Conservation (phyloP, 2,329 filamentous ascomycete genomes). For the Nothomitra cinnamomea region DNA sequence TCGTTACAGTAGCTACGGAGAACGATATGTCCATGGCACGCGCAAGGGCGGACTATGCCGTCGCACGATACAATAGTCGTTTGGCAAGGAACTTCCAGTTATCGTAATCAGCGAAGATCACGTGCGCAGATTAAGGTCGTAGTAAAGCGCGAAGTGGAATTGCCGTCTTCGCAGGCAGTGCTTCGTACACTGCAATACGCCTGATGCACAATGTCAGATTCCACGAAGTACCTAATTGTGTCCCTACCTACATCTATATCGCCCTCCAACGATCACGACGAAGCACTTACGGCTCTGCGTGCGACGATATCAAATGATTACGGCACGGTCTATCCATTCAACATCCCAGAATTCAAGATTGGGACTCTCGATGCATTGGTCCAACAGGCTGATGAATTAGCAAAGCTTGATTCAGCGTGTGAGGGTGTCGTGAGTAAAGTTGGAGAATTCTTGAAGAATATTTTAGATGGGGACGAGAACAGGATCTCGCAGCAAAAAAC, state of each 20-base stretch:
- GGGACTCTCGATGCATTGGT: slow-evolving; percentile 89
- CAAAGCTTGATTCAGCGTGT: slow-evolving; percentile 69
- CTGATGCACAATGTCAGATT: slow-evolving; percentile 5
- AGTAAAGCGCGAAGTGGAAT: no score
- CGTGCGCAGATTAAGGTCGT: no score
- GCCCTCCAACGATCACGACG: slow-evolving; percentile 61
- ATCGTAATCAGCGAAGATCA: no score
- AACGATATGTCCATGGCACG: no score
- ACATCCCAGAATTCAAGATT: slow-evolving; percentile 91
- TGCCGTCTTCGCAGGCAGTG: not conserved
- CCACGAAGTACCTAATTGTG: slow-evolving; percentile 60
- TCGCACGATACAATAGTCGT: no score
- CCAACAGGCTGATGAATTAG: slow-evolving; percentile 86
- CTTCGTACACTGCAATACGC: not conserved
- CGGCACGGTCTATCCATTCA: slow-evolving; percentile 59
- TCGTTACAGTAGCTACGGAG: no score
- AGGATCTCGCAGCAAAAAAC: slow-evolving; percentile 76
- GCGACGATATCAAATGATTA: slow-evolving; percentile 57
- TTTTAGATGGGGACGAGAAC: slow-evolving; percentile 71
- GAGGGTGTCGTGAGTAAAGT: slow-evolving; percentile 77
- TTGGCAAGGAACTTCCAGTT: no score
- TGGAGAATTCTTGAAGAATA: slow-evolving; percentile 62
- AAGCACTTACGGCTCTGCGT: slow-evolving; percentile 62
- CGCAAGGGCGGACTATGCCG: no score
- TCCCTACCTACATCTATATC: slow-evolving; percentile 81